Evolutionary conservation across 1,284 basidiomycete genomes (phyloP).

Genomic region (Tilletia setariae): DNA sequence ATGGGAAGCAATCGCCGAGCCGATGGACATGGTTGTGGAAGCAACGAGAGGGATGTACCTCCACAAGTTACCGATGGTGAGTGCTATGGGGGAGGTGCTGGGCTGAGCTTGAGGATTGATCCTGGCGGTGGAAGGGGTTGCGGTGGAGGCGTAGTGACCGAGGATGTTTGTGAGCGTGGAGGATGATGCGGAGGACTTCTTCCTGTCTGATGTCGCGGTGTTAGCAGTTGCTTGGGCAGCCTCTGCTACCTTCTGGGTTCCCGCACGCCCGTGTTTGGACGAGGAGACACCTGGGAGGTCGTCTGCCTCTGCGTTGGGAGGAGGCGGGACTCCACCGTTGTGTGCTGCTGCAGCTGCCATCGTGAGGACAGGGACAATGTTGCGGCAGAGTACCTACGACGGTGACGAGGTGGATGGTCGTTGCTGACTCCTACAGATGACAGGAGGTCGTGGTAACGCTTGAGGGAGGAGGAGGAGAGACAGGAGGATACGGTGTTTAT

Average conservation of each 20-base stretch:
- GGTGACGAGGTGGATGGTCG: too few relatives aligned
- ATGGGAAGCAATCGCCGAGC: conserved; percentile 49
- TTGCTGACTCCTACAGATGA: too few relatives aligned
- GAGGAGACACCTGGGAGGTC: background rate
- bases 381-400: too few relatives aligned
- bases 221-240: conserved; percentile 9
- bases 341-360: background rate
- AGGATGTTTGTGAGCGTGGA: conserved; percentile 12
- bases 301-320: conserved; percentile 8
- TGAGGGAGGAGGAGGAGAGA: too few relatives aligned
- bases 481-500: too few relatives aligned
- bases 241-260: background rate
- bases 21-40: conserved; percentile 48
- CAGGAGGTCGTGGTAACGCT: too few relatives aligned
- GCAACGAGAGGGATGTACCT: conserved; percentile 50
- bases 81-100: conserved; percentile 29
- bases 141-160: conserved; percentile 15
- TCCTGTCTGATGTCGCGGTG: conserved; percentile 2
- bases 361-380: background rate
- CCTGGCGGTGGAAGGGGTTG: conserved; percentile 38
- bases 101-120: conserved; percentile 38
- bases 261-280: background rate
- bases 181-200: background rate
- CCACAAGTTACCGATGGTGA: conserved; percentile 47
- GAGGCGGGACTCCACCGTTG: background rate